Evolutionary conservation across 176 grass and related monocot species (phyloP).

Genomic region (Rhipidocladum racemiflorum): DNA sequence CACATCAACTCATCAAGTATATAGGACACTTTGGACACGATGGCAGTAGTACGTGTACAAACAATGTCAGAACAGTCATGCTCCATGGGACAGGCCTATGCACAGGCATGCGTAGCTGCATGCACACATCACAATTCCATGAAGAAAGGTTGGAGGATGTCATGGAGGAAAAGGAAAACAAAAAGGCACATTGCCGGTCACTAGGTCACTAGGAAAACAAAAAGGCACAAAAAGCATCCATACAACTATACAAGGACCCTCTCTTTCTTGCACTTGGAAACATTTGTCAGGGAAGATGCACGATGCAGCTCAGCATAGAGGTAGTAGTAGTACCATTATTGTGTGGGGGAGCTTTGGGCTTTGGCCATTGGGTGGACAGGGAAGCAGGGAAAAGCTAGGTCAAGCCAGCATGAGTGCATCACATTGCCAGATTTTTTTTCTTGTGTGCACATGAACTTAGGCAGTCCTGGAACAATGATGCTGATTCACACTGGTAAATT

Average conservation of each 20-base stretch:
- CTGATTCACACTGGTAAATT: background rate
- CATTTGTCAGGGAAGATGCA: slow-evolving; percentile 27
- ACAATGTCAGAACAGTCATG: slow-evolving; percentile 24
- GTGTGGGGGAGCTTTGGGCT: background rate
- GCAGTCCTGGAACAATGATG: background rate
- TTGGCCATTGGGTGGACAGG: slow-evolving; percentile 15
- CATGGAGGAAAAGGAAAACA: slow-evolving; percentile 1
- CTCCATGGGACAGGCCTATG: background rate
- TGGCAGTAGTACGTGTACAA: slow-evolving; percentile 21
- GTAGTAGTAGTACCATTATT: slow-evolving; percentile 6
- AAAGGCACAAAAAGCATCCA: slow-evolving; percentile 18
- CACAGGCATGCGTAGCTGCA: background rate
- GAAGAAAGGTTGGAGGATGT: slow-evolving; percentile 2
- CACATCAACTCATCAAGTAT: slow-evolving; percentile 16
- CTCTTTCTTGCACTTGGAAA: slow-evolving; percentile 44
- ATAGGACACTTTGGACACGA: slow-evolving; percentile 20
- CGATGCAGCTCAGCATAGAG: slow-evolving; percentile 14
- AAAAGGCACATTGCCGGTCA: background rate
- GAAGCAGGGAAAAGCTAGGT: slow-evolving; percentile 8
- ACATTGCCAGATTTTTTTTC: slow-evolving; percentile 7
- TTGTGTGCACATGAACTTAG: slow-evolving; percentile 7
- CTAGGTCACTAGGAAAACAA: background rate
- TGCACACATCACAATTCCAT: background rate
- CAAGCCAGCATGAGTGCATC: slow-evolving; percentile 29
- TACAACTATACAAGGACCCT: slow-evolving; percentile 41